Conservation (phyloP, 441 rosid genomes). For the Codiaeum variegatum region DNA sequence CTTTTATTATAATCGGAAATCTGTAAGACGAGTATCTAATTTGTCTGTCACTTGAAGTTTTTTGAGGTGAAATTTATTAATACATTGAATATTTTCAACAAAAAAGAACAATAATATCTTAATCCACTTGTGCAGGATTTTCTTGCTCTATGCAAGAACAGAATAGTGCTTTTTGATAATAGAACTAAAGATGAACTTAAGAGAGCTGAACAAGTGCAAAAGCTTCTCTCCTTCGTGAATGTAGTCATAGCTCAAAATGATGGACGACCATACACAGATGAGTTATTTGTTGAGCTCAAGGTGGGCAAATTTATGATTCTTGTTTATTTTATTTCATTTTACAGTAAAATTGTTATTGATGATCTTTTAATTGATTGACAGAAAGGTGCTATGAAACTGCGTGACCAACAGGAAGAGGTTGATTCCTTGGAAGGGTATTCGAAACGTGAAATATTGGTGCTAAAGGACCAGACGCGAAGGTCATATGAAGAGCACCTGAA, state of each 20-base stretch:
- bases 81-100: background rate
- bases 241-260: constrained; percentile 42
- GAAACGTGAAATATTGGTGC: constrained; percentile 45
- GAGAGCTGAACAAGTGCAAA: constrained; percentile 48
- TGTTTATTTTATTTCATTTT: background rate
- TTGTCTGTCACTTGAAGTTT: background rate
- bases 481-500: constrained; percentile 60
- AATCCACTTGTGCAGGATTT: constrained; percentile 46
- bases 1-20: background rate
- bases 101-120: background rate
- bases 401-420: constrained; percentile 57
- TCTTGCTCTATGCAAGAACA: constrained; percentile 48
- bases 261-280: constrained; percentile 73
- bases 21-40: background rate
- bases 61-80: background rate
- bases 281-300: constrained; percentile 59
- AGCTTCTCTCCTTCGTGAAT: constrained; percentile 60
- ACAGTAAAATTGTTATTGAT: background rate
- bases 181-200: constrained; percentile 55
- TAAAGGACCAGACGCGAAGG: constrained; percentile 54
- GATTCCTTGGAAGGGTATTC: constrained; percentile 56
- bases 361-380: constrained; percentile 24
- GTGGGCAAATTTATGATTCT: constrained; percentile 24
- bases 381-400: constrained; percentile 63
- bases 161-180: constrained; percentile 71